Evolutionary conservation across 1,284 basidiomycete species (phyloP), one percentile per base, ranked within the genome.

Genomic region (Erythrobasidium hasegawianum): DNA sequence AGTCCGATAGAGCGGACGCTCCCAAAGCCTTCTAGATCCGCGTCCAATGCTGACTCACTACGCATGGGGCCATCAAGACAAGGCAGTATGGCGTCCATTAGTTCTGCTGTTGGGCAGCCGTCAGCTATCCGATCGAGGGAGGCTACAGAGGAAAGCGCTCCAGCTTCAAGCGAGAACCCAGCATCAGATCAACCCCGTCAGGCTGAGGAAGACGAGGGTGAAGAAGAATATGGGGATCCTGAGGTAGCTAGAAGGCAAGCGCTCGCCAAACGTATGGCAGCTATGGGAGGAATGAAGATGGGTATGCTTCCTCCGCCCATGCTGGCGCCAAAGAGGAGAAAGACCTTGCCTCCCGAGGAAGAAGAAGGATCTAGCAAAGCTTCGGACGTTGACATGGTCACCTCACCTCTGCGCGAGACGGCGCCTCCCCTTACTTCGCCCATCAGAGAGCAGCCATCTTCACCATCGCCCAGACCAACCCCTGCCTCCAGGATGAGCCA

Each of bases 211-310:
- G n/a, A 70, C 18, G 68, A 60, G 1, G 59, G 68, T 0, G 70
- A 58, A 26, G 71, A 53, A 13, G 72, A 74, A 54, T 83, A 84
- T 3, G 86, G 87, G 74, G 87, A 89, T 59, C 87, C 89, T 70
- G 90, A 90, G 75, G 81, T 86, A 58, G 85, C 86, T 72, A 84
- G 87, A 57, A 84, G 88, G 49, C 86, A 87, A 10, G 86, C 86
- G 16, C 86, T 92, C 73, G 91, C 90, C 27, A 90, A 87, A 27
- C 83, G 90, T 64, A 92, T 94, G 90, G 91, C 89, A 64, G 86
- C 87, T 72, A 82, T 92, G 11, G 92, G 89, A 33, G 92, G 89
- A 40, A 85, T 90, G 49, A 84, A 88, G 69, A 83, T 94, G 41
- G 90, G 91, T 2, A 87, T 90, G 86, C 83, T 79, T 0, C 84